A percentile compares a stretch with the other conserved stretches of the same genome.
Evolutionary conservation across 176 grass and related monocot species (phyloP).

Genomic region (Triticum turgidum): DNA sequence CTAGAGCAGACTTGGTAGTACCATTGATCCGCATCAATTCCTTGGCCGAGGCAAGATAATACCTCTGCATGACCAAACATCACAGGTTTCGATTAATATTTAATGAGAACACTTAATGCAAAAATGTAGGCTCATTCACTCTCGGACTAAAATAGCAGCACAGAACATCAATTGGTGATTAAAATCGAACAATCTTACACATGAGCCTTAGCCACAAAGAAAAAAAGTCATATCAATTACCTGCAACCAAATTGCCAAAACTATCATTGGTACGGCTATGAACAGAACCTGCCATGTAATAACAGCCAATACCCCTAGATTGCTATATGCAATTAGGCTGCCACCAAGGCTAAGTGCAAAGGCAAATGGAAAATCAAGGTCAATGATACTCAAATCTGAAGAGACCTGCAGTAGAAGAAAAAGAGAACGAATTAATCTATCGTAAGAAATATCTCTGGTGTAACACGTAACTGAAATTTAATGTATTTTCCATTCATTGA

Average conservation of each 20-base stretch:
- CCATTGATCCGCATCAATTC: slow-evolving; percentile 98
- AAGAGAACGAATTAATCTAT: too few relatives aligned
- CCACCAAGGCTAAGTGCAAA: slow-evolving; percentile 47
- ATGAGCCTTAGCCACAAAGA: too few relatives aligned
- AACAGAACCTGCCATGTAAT: too few relatives aligned
- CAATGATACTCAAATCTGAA: slow-evolving; percentile 75
- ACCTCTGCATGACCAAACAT: slow-evolving; percentile 53
- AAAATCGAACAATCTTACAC: too few relatives aligned
- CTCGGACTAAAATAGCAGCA: too few relatives aligned
- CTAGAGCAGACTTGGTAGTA: slow-evolving; percentile 84
- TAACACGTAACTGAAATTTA: neutral
- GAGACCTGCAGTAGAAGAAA: slow-evolving; percentile 57
- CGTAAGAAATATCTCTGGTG: neutral
- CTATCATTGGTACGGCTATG: too few relatives aligned
- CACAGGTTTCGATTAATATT: neutral
- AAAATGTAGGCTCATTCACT: too few relatives aligned
- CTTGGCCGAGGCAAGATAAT: slow-evolving; percentile 84
- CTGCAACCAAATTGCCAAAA: too few relatives aligned
- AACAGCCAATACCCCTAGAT: too few relatives aligned
- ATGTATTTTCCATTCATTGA: neutral
- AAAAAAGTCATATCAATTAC: too few relatives aligned
- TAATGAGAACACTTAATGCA: too few relatives aligned
- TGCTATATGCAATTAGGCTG: slow-evolving; percentile 47
- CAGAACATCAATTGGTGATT: too few relatives aligned
- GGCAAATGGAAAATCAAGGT: slow-evolving; percentile 81